Base-by-base conservation (phyloP, 257 asterid genomes). In the Vinca minor region DNA sequence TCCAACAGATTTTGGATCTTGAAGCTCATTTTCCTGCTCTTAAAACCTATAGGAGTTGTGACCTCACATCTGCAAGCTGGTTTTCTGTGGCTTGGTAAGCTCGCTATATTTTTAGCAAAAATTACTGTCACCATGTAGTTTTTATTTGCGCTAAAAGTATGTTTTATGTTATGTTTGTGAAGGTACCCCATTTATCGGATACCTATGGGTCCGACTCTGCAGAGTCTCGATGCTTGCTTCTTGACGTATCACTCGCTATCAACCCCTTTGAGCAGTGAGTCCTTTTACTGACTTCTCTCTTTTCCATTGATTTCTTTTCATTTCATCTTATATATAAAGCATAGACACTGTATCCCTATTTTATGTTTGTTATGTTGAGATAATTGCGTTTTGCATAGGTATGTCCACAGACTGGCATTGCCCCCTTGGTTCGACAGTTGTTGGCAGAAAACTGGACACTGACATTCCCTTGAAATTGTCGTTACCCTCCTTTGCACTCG, bases 161-260 rank as follows among this genome's bases (percentile, higher is more conserved):
- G 35, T 41, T 61, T 17, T 62, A 3, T 39, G 36, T 62, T 38
- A 20, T 55, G 13, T 75, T 73, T 39, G 50, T 21, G 28, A 74
- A 91, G 96, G 98, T 91, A 92, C 85, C 96, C 96, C 41, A 92
- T 88, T 29, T 92, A 89, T 67, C 70, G 98, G 79, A 89, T 92
- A 81, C 98, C 96, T 21, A 83, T 81, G 3, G 98, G 96, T 44
- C 96, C 95, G 35, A 88, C 98, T 26, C 83, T 87, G 71, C 95
- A 89, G 71, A 92, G 83, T 59, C 84, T 92, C 11, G 96, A 89
- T 73, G 94, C 96, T 20, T 87, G 96, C 78, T 92, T 92, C 82
- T 68, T 91, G 61, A 88, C 96, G 5, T 91, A 86, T 74, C 98
- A 91, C 71, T 88, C 90, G 38, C 83, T 91, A 23, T 71, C 94